Evolutionary conservation across 2,329 filamentous ascomycete species (phyloP).

Genomic region (Sporothrix inflata): DNA sequence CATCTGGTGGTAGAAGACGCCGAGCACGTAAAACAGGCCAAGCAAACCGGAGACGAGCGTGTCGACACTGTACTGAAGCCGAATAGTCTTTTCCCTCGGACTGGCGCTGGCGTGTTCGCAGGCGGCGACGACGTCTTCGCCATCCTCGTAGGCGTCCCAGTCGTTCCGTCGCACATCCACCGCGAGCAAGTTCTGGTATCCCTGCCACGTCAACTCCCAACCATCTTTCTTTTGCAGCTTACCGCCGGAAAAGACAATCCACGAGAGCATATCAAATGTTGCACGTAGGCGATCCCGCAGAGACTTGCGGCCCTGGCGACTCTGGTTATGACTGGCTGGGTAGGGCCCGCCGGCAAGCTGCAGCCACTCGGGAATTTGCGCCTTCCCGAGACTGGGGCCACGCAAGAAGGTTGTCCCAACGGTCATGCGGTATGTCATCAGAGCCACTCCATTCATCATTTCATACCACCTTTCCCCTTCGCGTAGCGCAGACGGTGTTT

Average conservation of each 20-base stretch:
- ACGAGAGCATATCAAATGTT: constrained; percentile 19
- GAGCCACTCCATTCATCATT: neutral
- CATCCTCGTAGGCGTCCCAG: neutral
- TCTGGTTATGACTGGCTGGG: neutral
- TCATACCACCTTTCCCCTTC: neutral
- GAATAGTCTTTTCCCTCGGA: neutral
- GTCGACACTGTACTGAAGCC: constrained; percentile 19
- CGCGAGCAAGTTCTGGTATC: constrained; percentile 25
- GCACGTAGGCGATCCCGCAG: neutral
- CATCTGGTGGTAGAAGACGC: constrained; percentile 30
- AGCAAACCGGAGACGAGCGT: constrained; percentile 25
- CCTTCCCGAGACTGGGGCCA: neutral
- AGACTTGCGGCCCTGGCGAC: neutral
- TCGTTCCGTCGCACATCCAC: neutral
- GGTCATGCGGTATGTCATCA: neutral
- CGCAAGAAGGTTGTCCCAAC: neutral
- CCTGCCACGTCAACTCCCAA: constrained; percentile 32
- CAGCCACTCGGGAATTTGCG: constrained; percentile 27
- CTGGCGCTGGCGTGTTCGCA: neutral
- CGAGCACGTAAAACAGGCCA: constrained; percentile 27
- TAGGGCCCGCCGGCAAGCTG: constrained; percentile 24
- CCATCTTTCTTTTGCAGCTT: neutral
- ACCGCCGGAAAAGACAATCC: constrained; percentile 13
- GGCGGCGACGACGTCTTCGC: neutral
- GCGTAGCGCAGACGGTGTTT: neutral